Conservation (phyloP, 352 stramenopile genomes). For the Phytopythium montanum region DNA sequence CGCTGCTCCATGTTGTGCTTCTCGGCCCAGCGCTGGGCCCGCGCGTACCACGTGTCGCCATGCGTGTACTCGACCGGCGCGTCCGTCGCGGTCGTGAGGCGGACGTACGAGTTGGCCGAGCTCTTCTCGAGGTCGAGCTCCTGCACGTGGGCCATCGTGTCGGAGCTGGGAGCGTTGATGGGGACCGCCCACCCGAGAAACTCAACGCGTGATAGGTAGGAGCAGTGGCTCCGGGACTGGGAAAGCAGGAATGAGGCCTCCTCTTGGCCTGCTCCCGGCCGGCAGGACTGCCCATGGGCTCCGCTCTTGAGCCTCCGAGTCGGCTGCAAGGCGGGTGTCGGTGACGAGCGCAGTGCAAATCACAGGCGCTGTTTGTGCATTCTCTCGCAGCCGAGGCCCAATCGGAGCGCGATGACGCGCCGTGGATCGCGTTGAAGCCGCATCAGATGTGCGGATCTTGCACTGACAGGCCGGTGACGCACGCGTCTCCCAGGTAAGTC, state of each 20-base stretch:
- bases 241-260: background rate
- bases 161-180: background rate
- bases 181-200: background rate
- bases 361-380: no score
- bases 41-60: conserved; percentile 20
- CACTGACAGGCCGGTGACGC: no score
- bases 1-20: conserved; percentile 41
- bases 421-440: no score
- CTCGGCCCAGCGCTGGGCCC: conserved; percentile 21
- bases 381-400: no score
- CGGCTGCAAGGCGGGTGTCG: no score
- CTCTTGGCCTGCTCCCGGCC: background rate
- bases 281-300: no score
- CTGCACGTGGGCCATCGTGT: background rate
- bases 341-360: no score
- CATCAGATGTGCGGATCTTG: no score
- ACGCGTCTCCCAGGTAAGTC: no score
- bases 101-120: conserved; percentile 1
- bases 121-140: conserved; percentile 4
- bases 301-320: no score
- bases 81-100: background rate
- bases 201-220: background rate
- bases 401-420: no score
- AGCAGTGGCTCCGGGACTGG: background rate
- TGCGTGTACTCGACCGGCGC: conserved; percentile 1